Percentiles rank a stretch among this genome's conserved stretches.
These are phyloP conservation scores for Colletotrichum paranaense DNA, from an alignment of 2,329 filamentous ascomycete species.

Conservation along the genomic window DNA sequence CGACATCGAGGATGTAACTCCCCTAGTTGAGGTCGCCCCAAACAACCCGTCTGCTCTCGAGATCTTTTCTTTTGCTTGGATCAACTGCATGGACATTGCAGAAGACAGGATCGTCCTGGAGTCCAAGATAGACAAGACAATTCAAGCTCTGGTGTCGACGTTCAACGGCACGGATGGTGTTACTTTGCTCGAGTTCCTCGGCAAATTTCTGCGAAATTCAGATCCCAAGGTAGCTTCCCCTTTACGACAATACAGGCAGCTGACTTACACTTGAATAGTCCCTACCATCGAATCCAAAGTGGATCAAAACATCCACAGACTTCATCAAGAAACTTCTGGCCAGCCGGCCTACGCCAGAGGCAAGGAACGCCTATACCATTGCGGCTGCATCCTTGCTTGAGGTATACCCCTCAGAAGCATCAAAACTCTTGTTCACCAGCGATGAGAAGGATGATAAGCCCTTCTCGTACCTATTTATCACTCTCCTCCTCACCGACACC, in stretches of 20 bases:
- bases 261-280: conserved; percentile 49
- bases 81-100: conserved; percentile 54
- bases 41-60: conserved; percentile 65
- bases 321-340: conserved; percentile 66
- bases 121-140: conserved; percentile 57
- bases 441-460: conserved; percentile 58
- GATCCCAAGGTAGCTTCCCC: conserved; percentile 55
- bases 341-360: conserved; percentile 64
- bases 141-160: conserved; percentile 61
- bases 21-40: conserved; percentile 68
- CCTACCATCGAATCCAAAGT: conserved; percentile 61
- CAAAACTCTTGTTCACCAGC: conserved; percentile 64
- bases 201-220: conserved; percentile 61
- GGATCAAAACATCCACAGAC: conserved; percentile 60
- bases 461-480: conserved; percentile 72
- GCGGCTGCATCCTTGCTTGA: conserved; percentile 68
- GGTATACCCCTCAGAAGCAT: conserved; percentile 59
- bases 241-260: conserved; percentile 14
- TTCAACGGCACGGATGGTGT: conserved; percentile 71
- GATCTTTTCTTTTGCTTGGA: conserved; percentile 67
- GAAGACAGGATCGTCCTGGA: conserved; percentile 46
- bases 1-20: conserved; percentile 60
- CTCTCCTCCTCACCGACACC: conserved; percentile 74
- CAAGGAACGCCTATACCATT: conserved; percentile 69
- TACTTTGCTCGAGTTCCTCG: conserved; percentile 69